Conservation (phyloP, 1,139 yeast species). For the Nadsonia starkeyi-henricii region DNA sequence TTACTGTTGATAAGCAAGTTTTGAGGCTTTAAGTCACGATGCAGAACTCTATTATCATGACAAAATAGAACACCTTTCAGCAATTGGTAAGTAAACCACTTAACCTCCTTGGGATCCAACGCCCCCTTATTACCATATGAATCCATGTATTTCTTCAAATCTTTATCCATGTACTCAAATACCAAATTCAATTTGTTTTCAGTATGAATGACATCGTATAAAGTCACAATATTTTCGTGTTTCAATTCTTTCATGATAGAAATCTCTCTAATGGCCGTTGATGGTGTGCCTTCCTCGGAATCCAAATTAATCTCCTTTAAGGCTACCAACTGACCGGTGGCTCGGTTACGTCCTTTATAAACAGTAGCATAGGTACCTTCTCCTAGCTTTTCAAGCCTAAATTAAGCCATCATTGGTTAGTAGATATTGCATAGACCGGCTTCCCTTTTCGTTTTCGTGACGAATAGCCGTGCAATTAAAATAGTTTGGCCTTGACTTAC, state of each 20-base stretch:
- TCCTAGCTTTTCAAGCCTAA: slow-evolving; percentile 69
- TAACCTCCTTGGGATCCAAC: slow-evolving; percentile 62
- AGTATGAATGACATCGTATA: slow-evolving; percentile 92
- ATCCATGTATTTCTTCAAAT: slow-evolving; percentile 90
- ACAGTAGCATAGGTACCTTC: slow-evolving; percentile 98
- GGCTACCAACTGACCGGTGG: slow-evolving; percentile 88
- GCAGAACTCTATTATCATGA: slow-evolving; percentile 87
- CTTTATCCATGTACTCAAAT: slow-evolving; percentile 88
- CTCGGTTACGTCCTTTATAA: slow-evolving; percentile 83
- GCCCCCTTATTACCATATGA: slow-evolving; percentile 69
- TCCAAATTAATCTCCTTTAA: slow-evolving; percentile 88
- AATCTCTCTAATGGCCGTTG: slow-evolving; percentile 93
- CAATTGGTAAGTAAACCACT: slow-evolving; percentile 85
- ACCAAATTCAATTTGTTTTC: slow-evolving; percentile 90
- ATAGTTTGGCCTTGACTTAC: slow-evolving; percentile 6
- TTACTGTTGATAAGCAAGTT: slow-evolving; percentile 74
- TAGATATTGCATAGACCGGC: too few relatives aligned
- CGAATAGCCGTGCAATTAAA: too few relatives aligned
- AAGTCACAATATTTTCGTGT: slow-evolving; percentile 84
- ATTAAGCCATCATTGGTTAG: neutral
- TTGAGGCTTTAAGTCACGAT: slow-evolving; percentile 93
- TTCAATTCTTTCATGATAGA: slow-evolving; percentile 92
- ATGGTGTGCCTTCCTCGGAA: slow-evolving; percentile 96
- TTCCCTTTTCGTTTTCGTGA: too few relatives aligned
- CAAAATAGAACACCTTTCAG: slow-evolving; percentile 86